Base-by-base conservation (phyloP, 768 basidiomycete species). In the Leccinum subtestaceum region DNA sequence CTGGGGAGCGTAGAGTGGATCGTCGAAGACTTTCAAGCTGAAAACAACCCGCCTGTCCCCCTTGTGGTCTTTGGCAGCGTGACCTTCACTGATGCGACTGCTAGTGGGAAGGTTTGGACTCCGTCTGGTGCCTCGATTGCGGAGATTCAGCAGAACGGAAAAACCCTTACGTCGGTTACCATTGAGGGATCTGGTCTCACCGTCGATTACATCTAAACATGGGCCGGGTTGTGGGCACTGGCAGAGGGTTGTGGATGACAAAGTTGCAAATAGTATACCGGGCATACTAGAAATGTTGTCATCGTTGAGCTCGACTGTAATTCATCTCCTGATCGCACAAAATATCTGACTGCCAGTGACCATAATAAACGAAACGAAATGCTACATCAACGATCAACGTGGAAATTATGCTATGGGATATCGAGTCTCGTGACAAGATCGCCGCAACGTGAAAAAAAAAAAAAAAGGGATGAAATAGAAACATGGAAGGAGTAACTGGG, bases 1-100 rank as follows among this genome's bases (percentile, higher is more conserved):
- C 38, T 50, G 43, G 5, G 53, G 53, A 59, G 60, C 13, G 68
- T 61, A 9, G 68, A 69, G 56, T 69, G 68, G 67, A 67, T 63
- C 51, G 58, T 70, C 2, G 66, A 68, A 12, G 65, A 70, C 60
- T 58, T 60, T 48, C 19, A 57, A 27, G n/a, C 58, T 15, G 9
- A 11, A 23, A 47, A 47, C 3, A 63, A 60, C 32, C 32, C 32
- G 9, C 32, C 32, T 32, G 32, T 32, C 47, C 47, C 58, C 1
- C 46, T 70, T 2, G 60, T 53, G 21, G n/a, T 68, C 59, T 69
- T 67, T 51, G 59, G 68, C 34, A 65, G 55, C 8, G 61, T 70
- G 21, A 55, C 54, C 4, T 70, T 67, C 63, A 21, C 3, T 12
- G 11, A 17, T 11, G 60, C 62, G 13, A 56, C 32, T 36, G 67